A percentile compares a stretch with the other conserved stretches of the same genome.
phyloP scores from a whole-genome alignment of 2,329 filamentous ascomycete genomes.

The Colletotrichum graminicola region DNA sequence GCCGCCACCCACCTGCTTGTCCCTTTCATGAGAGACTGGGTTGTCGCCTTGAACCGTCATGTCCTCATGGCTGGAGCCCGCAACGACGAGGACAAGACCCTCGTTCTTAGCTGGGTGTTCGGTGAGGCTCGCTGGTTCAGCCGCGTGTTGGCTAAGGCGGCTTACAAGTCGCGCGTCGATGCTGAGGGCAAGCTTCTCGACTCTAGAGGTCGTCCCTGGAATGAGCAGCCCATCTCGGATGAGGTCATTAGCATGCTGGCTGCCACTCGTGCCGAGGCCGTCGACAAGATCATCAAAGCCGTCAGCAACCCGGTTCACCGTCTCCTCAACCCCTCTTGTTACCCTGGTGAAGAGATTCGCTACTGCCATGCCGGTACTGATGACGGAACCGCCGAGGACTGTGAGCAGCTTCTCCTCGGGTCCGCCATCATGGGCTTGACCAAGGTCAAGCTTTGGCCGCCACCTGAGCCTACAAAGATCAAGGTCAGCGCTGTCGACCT shows the following conservation, averaged over 20 bases:
- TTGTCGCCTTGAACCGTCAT: slow-evolving; percentile 39
- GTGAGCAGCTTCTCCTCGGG: slow-evolving; percentile 39
- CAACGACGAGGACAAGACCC: slow-evolving; percentile 41
- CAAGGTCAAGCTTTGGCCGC: slow-evolving; percentile 34
- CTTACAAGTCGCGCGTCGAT: slow-evolving; percentile 35
- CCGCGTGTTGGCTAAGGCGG: slow-evolving; percentile 36
- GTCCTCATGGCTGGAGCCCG: slow-evolving; percentile 40
- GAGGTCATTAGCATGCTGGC: slow-evolving; percentile 37
- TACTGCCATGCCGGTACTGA: slow-evolving; percentile 40
- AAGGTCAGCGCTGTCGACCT: slow-evolving; percentile 41
- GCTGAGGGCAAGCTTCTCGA: slow-evolving; percentile 33
- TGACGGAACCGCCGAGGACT: slow-evolving; percentile 37
- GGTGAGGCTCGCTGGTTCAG: slow-evolving; percentile 39
- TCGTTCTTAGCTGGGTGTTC: slow-evolving; percentile 39
- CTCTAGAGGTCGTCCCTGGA: slow-evolving; percentile 35
- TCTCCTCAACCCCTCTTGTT: slow-evolving; percentile 38
- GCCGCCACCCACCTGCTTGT: slow-evolving; percentile 38
- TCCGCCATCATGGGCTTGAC: slow-evolving; percentile 41
- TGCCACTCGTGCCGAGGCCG: slow-evolving; percentile 35
- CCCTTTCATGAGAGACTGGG: slow-evolving; percentile 41
- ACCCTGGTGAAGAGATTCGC: slow-evolving; percentile 35
- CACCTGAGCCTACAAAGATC: slow-evolving; percentile 31
- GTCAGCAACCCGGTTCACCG: slow-evolving; percentile 41
- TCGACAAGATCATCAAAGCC: slow-evolving; percentile 39
- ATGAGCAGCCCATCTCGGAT: slow-evolving; percentile 33